These are phyloP conservation scores for Exophiala bonariae DNA, from an alignment of 2,329 filamentous ascomycete genomes.

Conservation along the genomic window DNA sequence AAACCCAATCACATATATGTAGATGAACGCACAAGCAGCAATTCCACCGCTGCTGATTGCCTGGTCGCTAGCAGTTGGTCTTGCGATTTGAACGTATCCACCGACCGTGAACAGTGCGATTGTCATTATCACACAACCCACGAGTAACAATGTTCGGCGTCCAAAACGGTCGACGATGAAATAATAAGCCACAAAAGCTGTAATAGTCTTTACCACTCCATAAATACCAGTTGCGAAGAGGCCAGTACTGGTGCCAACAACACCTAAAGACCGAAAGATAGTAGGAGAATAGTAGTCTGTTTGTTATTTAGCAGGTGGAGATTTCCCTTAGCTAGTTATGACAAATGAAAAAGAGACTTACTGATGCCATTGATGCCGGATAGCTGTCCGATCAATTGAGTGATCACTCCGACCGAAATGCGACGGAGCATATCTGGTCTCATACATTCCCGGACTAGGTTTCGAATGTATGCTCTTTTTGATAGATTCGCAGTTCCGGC, in stretches of 20 bases:
- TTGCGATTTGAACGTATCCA: conserved; percentile 34
- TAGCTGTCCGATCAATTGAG: conserved; percentile 41
- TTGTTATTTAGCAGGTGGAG: no score
- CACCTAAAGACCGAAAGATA: conserved; percentile 38
- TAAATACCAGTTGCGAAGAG: conserved; percentile 74
- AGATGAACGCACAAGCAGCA: conserved; percentile 49
- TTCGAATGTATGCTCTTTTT: neutral
- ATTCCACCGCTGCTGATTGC: conserved; percentile 33
- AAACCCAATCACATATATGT: conserved; percentile 46
- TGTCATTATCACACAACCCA: conserved; percentile 36
- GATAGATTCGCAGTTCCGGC: no score
- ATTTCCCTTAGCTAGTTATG: no score
- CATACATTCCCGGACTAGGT: conserved; percentile 39
- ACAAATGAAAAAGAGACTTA: no score
- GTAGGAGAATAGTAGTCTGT: conserved; percentile 41
- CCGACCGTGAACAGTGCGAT: conserved; percentile 42
- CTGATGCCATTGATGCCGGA: conserved; percentile 41
- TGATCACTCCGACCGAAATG: conserved; percentile 37
- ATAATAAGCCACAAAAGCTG: conserved; percentile 54
- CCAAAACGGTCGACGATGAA: conserved; percentile 41
- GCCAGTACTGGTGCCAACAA: conserved; percentile 34
- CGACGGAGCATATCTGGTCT: conserved; percentile 36
- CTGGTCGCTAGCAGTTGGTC: conserved; percentile 33
- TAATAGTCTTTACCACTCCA: conserved; percentile 68
- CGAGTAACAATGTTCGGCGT: conserved; percentile 36